Evolutionary conservation across 164 flowering plant species (phyloP).

Genomic region (Tetrastigma voinierianum): DNA sequence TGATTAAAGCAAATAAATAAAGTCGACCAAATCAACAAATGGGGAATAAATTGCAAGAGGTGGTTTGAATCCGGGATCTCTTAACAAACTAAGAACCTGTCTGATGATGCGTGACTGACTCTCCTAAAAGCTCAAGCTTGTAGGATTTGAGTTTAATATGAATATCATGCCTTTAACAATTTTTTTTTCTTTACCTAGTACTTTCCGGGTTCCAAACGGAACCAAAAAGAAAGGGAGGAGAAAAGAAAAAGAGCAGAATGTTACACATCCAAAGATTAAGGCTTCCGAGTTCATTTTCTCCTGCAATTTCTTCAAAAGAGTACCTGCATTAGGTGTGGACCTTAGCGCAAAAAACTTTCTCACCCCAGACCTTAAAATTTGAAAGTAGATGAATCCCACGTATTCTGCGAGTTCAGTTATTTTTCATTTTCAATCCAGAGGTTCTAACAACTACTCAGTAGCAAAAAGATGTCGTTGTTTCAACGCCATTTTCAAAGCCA

Average conservation of each 20-base stretch:
- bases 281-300: conserved; percentile 45
- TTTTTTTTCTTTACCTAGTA: no score
- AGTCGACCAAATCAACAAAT: no score
- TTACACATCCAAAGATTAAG: conserved; percentile 81
- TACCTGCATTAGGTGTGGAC: conserved; percentile 67
- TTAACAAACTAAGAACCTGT: no score
- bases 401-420: conserved; percentile 73
- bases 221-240: neutral
- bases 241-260: neutral
- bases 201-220: no score
- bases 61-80: no score
- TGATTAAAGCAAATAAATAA: no score
- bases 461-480: neutral
- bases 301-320: conserved; percentile 47
- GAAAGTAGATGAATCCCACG: conserved; percentile 75
- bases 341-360: conserved; percentile 62
- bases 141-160: no score
- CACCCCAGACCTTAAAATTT: conserved; percentile 89
- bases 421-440: neutral
- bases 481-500: no score
- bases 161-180: no score
- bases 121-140: no score
- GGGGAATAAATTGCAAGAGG: no score
- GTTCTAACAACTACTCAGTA: neutral
- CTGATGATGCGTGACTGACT: no score